phyloP scores from a whole-genome alignment of 164 flowering plant species.

The Nymphaea thermarum region DNA sequence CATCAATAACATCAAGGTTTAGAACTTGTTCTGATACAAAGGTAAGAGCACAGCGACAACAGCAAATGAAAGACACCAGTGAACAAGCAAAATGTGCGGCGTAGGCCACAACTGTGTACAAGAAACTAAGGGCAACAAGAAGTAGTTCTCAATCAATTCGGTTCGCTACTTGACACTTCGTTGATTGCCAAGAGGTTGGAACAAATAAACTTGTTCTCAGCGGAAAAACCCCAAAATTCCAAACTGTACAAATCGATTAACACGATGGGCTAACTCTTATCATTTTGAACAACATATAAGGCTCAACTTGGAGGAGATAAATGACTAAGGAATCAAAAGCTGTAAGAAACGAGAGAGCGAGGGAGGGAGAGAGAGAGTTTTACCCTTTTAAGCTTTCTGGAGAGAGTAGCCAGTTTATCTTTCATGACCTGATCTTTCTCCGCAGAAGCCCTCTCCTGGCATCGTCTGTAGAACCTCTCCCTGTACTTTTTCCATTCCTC shows the following conservation, averaged over 20 bases:
- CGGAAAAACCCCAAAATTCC: no score
- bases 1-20: neutral
- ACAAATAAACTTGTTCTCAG: no score
- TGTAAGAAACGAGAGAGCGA: neutral
- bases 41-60: no score
- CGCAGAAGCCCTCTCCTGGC: constrained; percentile 38
- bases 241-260: neutral
- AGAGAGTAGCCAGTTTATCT: constrained; percentile 36
- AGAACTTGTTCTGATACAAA: neutral
- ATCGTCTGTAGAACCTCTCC: constrained; percentile 56
- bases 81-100: no score
- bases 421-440: constrained; percentile 50
- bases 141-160: no score
- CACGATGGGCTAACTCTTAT: no score
- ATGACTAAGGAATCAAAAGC: no score
- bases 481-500: constrained; percentile 85
- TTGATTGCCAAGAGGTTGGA: no score
- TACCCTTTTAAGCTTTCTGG: constrained; percentile 72
- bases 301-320: neutral
- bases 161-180: no score
- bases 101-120: no score
- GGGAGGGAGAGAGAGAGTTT: neutral
- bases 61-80: no score
- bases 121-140: no score
- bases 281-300: neutral